Evolutionary conservation across 441 rosid species (phyloP).

Genomic region (Erodium moschatum): DNA sequence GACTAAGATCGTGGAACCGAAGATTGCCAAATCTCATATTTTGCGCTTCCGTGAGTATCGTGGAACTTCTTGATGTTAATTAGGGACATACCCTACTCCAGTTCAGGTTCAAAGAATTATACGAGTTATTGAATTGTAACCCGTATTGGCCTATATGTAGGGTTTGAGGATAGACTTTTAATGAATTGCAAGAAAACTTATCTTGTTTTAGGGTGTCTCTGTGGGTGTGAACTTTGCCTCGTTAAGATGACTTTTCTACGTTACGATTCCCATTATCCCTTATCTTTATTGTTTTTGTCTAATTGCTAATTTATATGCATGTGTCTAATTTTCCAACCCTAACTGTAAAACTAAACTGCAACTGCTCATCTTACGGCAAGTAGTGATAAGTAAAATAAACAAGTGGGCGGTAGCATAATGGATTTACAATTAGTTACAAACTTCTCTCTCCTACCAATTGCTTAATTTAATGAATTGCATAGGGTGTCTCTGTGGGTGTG

Average conservation of each 20-base stretch:
- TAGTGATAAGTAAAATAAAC: too few species aligned
- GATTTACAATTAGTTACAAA: too few species aligned
- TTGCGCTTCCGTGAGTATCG: constrained; percentile 22
- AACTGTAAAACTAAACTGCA: not conserved
- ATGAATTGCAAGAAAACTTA: not conserved
- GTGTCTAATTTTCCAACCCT: not conserved
- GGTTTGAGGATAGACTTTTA: constrained; percentile 3
- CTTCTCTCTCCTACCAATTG: too few species aligned
- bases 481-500: not conserved
- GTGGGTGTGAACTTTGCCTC: constrained; percentile 8
- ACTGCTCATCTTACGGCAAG: too few species aligned
- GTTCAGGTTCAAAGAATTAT: constrained; percentile 16
- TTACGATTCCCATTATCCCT: not conserved
- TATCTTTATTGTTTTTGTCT: not conserved
- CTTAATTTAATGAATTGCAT: too few species aligned
- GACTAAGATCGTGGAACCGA: constrained; percentile 20
- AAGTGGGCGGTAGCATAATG: too few species aligned
- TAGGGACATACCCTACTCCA: constrained; percentile 18
- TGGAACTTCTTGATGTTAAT: constrained; percentile 21
- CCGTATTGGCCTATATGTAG: not conserved
- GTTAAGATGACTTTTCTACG: not conserved
- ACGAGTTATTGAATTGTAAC: constrained; percentile 17
- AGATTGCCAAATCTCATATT: constrained; percentile 17
- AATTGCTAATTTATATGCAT: not conserved
- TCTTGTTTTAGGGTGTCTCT: not conserved